Base-by-base conservation (phyloP, 2,329 filamentous ascomycete species). In the Colletotrichum spinosum region DNA sequence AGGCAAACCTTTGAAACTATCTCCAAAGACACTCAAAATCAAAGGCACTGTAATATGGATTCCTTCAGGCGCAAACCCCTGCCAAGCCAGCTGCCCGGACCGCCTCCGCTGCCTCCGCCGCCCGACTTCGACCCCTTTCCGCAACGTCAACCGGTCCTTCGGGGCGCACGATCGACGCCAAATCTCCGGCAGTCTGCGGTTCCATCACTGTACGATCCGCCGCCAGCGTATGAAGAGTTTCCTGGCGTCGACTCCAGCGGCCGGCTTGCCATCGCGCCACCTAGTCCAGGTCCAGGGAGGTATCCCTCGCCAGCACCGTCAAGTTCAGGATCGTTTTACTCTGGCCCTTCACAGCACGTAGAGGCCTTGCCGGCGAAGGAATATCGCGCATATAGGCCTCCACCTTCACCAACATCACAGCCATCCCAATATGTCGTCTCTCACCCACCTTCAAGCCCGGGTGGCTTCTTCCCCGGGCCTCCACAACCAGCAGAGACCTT, bases 121-220 rank as follows among this genome's bases (percentile, higher is more conserved):
- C 63, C 63, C 35, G 48, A 66, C 2, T 66, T 63, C 13, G 63
- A 66, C 48, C 63, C 63, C 15, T 66, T 62, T 57, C 63, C 63
- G 15, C 58, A 52, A 13, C 53, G 42, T n/a, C 46, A 39, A 9
- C 58, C 48, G 6, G 52, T 60, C 12, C 62, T 63, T n/a, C 52
- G 59, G 46, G 58, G 52, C 9, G 63, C 58, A 8, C 39, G 53
- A 25, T 66, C 63, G 2, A 63, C 65, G 6, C 67, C 67, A 35
- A 67, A 68, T 6, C 54, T 68, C 4, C 57, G 67, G 12, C 55
- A 59, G 9, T 62, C 58, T 2, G 13, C 45, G 11, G 38, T 50
- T 6, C 52, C 56, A 8, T 62, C 62, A 2, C 15, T 50, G 11
- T 50, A 57, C 5, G 63, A 66, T 8, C 63, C 63, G 5, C 63